phyloP scores from a whole-genome alignment of 2,329 filamentous ascomycete genomes.

The Fonsecaea monophora region DNA sequence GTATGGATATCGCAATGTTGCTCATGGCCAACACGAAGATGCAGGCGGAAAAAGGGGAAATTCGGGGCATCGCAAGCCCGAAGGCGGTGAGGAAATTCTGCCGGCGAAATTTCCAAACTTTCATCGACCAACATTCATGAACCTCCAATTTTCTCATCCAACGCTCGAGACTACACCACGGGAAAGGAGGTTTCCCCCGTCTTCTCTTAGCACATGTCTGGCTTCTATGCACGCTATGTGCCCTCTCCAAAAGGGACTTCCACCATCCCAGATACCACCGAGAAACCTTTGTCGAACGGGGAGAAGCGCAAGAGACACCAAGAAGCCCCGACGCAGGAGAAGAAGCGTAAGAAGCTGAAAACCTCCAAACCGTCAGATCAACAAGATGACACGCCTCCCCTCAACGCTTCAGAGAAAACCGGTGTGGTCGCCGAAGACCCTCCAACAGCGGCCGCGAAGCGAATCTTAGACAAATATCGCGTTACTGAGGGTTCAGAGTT shows the following conservation, averaged over 20 bases:
- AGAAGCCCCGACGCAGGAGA: conserved; percentile 38
- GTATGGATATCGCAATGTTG: background rate
- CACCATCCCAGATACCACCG: background rate
- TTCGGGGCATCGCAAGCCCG: background rate
- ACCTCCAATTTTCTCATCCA: background rate
- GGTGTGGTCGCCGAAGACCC: background rate
- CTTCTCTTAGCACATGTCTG: conserved; percentile 48
- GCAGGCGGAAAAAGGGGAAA: background rate
- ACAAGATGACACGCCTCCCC: background rate
- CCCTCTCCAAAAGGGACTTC: conserved; percentile 43
- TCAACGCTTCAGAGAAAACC: background rate
- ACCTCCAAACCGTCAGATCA: conserved; percentile 41
- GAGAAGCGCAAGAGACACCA: conserved; percentile 42
- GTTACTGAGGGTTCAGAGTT: conserved; percentile 25
- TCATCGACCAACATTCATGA: conserved; percentile 11
- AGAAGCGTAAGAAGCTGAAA: conserved; percentile 50
- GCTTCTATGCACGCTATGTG: conserved; percentile 56
- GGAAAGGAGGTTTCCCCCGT: background rate
- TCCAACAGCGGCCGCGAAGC: conserved; percentile 27
- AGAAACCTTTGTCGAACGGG: conserved; percentile 14
- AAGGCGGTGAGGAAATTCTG: conserved; percentile 24
- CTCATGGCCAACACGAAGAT: background rate
- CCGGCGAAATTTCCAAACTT: conserved; percentile 15
- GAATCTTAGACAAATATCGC: conserved; percentile 29
- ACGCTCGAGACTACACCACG: background rate